Conservation (phyloP, 371 early-diverging fungal genomes). For the Lichtheimia ramosa region DNA sequence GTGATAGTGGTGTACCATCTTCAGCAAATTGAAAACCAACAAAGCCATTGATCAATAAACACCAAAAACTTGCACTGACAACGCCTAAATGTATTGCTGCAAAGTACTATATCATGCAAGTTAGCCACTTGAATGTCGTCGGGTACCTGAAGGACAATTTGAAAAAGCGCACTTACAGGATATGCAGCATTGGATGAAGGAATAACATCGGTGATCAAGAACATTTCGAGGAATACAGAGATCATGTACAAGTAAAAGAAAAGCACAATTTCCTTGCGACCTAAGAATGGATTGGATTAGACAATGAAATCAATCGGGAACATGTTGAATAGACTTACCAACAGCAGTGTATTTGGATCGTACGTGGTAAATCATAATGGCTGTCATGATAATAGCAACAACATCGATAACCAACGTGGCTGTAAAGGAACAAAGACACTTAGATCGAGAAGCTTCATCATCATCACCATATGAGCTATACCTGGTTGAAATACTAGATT, state of each 20-base stretch:
- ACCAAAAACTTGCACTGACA: constrained; percentile 81
- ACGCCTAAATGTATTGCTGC: constrained; percentile 77
- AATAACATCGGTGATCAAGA: constrained; percentile 88
- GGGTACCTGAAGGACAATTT: not conserved
- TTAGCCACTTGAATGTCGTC: not conserved
- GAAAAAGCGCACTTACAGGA: constrained; percentile 65
- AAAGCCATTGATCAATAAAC: constrained; percentile 87
- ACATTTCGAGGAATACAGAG: constrained; percentile 81
- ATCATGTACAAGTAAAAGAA: constrained; percentile 95
- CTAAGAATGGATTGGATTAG: constrained; percentile 29
- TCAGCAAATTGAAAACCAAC: constrained; percentile 93
- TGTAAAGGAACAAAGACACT: constrained; percentile 13
- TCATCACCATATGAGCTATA: constrained; percentile 32
- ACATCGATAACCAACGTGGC: constrained; percentile 87
- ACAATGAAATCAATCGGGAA: not conserved
- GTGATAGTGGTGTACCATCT: constrained; percentile 84
- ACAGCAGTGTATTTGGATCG: constrained; percentile 97
- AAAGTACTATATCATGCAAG: constrained; percentile 60
- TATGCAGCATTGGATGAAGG: constrained; percentile 79
- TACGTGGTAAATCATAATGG: constrained; percentile 96
- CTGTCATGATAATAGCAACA: constrained; percentile 92
- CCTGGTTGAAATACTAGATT: constrained; percentile 90
- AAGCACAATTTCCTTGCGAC: constrained; percentile 95
- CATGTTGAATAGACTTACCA: constrained; percentile 56
- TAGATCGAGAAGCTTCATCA: no score